Percentiles rank a stretch among this genome's conserved stretches.
Evolutionary conservation across 2,329 filamentous ascomycete genomes (phyloP).

Genomic region (Pseudogymnoascus sp.): DNA sequence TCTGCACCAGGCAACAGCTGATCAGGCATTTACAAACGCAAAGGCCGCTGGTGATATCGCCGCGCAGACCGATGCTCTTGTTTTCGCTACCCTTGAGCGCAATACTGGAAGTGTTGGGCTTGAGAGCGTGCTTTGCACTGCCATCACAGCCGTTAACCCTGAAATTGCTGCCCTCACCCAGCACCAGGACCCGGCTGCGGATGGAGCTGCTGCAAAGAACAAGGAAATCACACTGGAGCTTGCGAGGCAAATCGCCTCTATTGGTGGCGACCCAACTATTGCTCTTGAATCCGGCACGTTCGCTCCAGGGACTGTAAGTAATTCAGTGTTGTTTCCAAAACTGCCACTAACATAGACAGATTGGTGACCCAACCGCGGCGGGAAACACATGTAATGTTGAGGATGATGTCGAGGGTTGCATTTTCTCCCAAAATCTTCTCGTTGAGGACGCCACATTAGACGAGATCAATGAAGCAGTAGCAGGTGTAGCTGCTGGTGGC

Average conservation of each 20-base stretch:
- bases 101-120: slow-evolving; percentile 52
- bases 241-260: slow-evolving; percentile 49
- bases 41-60: slow-evolving; percentile 46
- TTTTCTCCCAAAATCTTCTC: slow-evolving; percentile 43
- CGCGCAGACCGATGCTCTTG: slow-evolving; percentile 44
- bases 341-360: slow-evolving; percentile 16
- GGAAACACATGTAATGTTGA: slow-evolving; percentile 44
- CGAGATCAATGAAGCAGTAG: slow-evolving; percentile 43
- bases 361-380: slow-evolving; percentile 35
- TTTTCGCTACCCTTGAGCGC: slow-evolving; percentile 48
- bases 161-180: slow-evolving; percentile 57
- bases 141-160: slow-evolving; percentile 50
- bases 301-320: slow-evolving; percentile 46
- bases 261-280: slow-evolving; percentile 54
- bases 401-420: slow-evolving; percentile 43
- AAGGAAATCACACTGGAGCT: slow-evolving; percentile 52
- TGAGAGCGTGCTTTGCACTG: slow-evolving; percentile 48
- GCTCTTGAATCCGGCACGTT: slow-evolving; percentile 57
- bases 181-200: slow-evolving; percentile 60
- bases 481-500: slow-evolving; percentile 23
- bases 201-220: slow-evolving; percentile 48
- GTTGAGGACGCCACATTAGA: slow-evolving; percentile 45
- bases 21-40: slow-evolving; percentile 54
- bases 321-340: slow-evolving; percentile 15
- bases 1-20: slow-evolving; percentile 49